phyloP scores from a whole-genome alignment of 345 rosid species.

The Pelargonium nanum region DNA sequence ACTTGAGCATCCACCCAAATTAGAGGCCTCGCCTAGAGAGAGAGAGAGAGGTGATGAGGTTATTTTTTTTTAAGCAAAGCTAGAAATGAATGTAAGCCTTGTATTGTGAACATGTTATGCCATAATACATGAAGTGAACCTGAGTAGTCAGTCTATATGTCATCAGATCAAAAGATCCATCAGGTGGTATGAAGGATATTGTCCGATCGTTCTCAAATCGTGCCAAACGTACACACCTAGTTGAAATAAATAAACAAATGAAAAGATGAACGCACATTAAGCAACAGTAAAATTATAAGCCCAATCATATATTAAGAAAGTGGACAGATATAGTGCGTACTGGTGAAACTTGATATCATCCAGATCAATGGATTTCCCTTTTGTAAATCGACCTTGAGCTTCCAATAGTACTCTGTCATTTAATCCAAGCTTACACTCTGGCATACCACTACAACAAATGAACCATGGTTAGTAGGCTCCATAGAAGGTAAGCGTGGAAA shows the following conservation, averaged over 20 bases:
- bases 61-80: background rate
- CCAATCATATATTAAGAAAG: background rate
- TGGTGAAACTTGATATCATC: background rate
- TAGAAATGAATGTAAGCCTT: background rate
- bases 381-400: slow-evolving; percentile 69
- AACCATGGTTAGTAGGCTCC: background rate
- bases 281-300: background rate
- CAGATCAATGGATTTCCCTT: slow-evolving; percentile 67
- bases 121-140: slow-evolving; percentile 21
- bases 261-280: background rate
- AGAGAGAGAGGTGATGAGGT: background rate
- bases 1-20: slow-evolving; percentile 76
- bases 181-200: slow-evolving; percentile 71
- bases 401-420: slow-evolving; percentile 72
- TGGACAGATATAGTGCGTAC: background rate
- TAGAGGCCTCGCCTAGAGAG: slow-evolving; percentile 55
- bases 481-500: background rate
- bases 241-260: background rate
- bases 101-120: background rate
- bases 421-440: slow-evolving; percentile 74
- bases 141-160: slow-evolving; percentile 70
- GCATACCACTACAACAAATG: slow-evolving; percentile 55
- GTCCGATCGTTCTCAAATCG: slow-evolving; percentile 73
- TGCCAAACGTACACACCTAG: slow-evolving; percentile 74
- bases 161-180: slow-evolving; percentile 71